Percentiles rank a stretch among this genome's conserved stretches.
phyloP scores from a whole-genome alignment of 2,329 filamentous ascomycete genomes.

The Colletotrichum noveboracense region DNA sequence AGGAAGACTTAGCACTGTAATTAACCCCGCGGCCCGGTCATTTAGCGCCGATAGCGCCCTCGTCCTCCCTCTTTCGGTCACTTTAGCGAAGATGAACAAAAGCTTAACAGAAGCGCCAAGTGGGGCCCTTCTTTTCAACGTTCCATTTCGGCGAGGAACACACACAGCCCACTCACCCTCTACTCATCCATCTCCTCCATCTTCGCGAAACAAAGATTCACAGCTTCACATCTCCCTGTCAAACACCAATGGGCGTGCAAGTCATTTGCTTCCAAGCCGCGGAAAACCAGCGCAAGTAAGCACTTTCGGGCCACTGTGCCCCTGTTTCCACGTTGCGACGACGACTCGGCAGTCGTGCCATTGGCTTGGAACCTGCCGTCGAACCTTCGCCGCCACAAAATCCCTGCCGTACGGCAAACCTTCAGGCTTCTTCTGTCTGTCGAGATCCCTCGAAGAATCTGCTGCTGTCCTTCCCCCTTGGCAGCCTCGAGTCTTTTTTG shows the following conservation, averaged over 20 bases:
- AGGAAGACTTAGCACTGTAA: neutral
- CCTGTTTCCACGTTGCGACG: neutral
- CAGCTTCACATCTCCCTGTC: neutral
- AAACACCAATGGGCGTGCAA: neutral
- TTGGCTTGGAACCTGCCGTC: neutral
- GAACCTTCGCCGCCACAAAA: neutral
- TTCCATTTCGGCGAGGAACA: neutral
- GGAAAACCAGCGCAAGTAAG: neutral
- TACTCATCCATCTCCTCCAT: neutral
- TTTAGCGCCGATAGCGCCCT: neutral
- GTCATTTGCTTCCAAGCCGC: neutral
- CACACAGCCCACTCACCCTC: neutral
- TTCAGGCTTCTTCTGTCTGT: neutral
- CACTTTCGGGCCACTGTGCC: neutral
- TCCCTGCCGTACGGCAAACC: neutral
- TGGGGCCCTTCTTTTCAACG: neutral
- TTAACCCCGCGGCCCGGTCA: neutral
- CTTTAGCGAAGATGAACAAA: neutral
- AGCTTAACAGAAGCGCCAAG: neutral
- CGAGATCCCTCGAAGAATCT: neutral
- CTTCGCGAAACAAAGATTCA: neutral
- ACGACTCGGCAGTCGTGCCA: neutral
- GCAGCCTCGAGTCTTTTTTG: neutral
- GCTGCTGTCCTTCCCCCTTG: neutral
- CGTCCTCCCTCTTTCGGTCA: neutral